phyloP scores from a whole-genome alignment of 1,139 yeast species.

The Zhuliangozyma parablackwelliae region DNA sequence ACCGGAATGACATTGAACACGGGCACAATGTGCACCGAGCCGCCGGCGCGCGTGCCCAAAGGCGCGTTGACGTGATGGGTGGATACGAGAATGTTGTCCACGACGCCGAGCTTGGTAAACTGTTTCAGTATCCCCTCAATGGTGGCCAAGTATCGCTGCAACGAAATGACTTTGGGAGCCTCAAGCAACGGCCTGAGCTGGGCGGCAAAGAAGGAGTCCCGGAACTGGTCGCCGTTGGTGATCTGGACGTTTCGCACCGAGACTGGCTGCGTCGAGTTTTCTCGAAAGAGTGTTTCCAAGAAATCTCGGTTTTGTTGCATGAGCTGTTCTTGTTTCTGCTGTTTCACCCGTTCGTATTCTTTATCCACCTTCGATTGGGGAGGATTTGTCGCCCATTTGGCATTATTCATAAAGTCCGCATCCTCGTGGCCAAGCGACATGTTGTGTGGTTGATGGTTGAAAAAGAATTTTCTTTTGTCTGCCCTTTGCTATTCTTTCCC shows the following conservation, averaged over 20 bases:
- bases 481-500: neutral
- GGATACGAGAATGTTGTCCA: conserved; percentile 40
- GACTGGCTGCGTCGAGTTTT: conserved; percentile 42
- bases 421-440: conserved; percentile 13
- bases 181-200: conserved; percentile 55
- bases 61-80: conserved; percentile 27
- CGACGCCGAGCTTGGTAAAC: conserved; percentile 39
- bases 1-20: conserved; percentile 56
- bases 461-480: neutral
- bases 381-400: conserved; percentile 6
- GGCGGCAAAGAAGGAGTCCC: conserved; percentile 46
- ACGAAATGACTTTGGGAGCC: conserved; percentile 22
- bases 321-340: conserved; percentile 30
- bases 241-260: conserved; percentile 47
- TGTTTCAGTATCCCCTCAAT: conserved; percentile 43
- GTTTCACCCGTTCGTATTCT: conserved; percentile 25
- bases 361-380: conserved; percentile 23
- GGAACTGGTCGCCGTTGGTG: conserved; percentile 48
- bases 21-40: conserved; percentile 47
- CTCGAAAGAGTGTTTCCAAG: conserved; percentile 38
- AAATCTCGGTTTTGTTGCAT: conserved; percentile 36
- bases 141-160: conserved; percentile 31
- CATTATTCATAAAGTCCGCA: conserved; percentile 13
- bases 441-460: neutral
- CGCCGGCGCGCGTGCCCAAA: conserved; percentile 1